Evolutionary conservation across 495 filamentous ascomycete species (phyloP).

Genomic region (Podospora conica): DNA sequence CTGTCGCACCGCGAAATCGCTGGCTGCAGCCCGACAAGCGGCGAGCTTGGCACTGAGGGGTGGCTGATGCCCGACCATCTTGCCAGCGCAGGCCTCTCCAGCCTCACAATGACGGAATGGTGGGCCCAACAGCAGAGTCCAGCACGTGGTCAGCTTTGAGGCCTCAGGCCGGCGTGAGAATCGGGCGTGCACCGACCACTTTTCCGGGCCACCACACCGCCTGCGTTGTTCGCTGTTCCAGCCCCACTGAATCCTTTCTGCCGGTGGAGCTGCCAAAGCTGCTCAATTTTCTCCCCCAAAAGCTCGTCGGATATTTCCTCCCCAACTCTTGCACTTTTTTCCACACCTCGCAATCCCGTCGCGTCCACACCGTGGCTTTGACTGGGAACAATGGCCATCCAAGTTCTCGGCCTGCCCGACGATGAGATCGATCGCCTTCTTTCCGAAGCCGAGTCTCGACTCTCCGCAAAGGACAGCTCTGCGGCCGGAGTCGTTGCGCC

Average conservation of each 20-base stretch:
- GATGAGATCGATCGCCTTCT: conserved; percentile 29
- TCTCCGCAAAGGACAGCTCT: conserved; percentile 18
- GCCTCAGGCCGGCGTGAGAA: background rate
- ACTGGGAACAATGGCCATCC: conserved; percentile 14
- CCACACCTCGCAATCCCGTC: background rate
- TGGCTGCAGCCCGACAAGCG: background rate
- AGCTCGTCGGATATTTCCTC: background rate
- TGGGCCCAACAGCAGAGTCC: background rate
- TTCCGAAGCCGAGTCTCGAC: conserved; percentile 27
- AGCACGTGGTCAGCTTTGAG: conserved; percentile 15
- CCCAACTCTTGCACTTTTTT: background rate
- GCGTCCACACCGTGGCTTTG: conserved; percentile 1
- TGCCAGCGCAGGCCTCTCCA: conserved; percentile 22
- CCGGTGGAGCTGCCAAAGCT: conserved; percentile 1
- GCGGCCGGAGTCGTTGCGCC: conserved; percentile 10
- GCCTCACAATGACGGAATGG: conserved; percentile 29
- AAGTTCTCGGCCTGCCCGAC: conserved; percentile 21
- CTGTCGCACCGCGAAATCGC: background rate
- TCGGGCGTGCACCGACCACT: conserved; percentile 4
- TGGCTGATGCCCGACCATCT: conserved; percentile 24
- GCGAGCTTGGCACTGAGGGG: background rate
- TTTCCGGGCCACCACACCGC: conserved; percentile 1
- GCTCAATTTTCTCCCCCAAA: conserved; percentile 12
- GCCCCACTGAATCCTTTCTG: conserved; percentile 16
- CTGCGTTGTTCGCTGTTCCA: background rate